Conservation (phyloP, 371 early-diverging fungal species). For the Zopfochytrium polystomum region DNA sequence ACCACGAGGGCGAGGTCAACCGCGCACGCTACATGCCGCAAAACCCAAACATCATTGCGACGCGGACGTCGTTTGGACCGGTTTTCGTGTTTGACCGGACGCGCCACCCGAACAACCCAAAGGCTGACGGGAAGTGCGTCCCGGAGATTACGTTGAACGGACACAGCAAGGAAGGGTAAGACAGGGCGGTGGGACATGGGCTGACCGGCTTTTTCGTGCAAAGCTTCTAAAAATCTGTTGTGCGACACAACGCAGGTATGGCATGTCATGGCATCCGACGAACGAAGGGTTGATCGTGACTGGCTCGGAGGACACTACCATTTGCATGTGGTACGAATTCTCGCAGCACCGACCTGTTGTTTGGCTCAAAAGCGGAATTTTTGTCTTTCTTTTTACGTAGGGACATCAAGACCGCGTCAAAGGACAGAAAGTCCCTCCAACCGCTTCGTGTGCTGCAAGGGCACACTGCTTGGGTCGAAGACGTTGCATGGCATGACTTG, state of each 20-base stretch:
- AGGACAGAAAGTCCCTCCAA: constrained; percentile 67
- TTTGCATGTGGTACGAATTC: constrained; percentile 70
- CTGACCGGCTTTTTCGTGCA: neutral
- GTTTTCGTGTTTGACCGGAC: constrained; percentile 96
- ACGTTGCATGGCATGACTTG: constrained; percentile 88
- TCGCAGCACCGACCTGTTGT: neutral
- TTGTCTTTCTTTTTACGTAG: constrained; percentile 14
- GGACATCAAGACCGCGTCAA: constrained; percentile 69
- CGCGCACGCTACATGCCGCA: constrained; percentile 91
- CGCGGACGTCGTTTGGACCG: constrained; percentile 83
- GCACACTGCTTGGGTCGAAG: constrained; percentile 93
- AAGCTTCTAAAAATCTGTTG: neutral
- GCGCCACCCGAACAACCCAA: constrained; percentile 73
- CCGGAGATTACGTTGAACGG: constrained; percentile 88
- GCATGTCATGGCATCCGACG: constrained; percentile 58
- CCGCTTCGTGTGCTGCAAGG: constrained; percentile 72
- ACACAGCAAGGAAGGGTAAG: constrained; percentile 90
- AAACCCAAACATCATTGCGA: constrained; percentile 92
- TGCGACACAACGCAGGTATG: constrained; percentile 42
- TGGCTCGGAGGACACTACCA: constrained; percentile 84
- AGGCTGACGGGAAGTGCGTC: constrained; percentile 67
- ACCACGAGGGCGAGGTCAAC: constrained; percentile 95
- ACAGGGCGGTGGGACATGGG: neutral
- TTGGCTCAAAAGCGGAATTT: neutral
- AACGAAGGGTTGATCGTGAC: constrained; percentile 66